Evolutionary conservation across 495 filamentous ascomycete genomes (phyloP), one percentile per base, ranked within the genome.

Genomic region (Penicillium ochrochloron): DNA sequence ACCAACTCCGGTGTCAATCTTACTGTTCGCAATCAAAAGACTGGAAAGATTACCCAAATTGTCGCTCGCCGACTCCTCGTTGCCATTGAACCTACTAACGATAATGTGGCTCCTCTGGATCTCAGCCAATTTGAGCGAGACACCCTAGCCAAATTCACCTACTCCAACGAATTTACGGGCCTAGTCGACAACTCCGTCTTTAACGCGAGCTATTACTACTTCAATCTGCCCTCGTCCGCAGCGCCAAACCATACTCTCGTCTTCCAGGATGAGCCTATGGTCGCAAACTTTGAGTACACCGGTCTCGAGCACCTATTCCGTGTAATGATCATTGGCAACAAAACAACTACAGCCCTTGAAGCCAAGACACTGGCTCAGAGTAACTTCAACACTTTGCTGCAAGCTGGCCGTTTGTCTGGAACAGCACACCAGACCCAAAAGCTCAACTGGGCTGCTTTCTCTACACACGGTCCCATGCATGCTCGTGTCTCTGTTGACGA

Each of bases 251-350:
- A 68, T 29, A 73, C 66, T 57, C 64, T 74, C 19, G 71, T 70
- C 60, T 72, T 71, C 51, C 73, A 73, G n/a, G 62, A 76, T 8
- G 68, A 75, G 53, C 71, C 75, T 25, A 75, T 75, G 67, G 64
- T 75, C n/a, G 72, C 76, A 42, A 58, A 68, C 4, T 73, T 76
- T 63, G 56, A 66, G 46, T 73, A 73, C 66, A 60, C 69, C 19
- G 71, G 71, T 54, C 74, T 66, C 27, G 66, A 73, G 10, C 65
- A 73, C 42, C 60, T 77, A 29, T 83, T 75, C 65, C 73, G 73
- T 34, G 75, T 79, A 19, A 73, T 79, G 48, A 64, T 82, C 39
- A 70, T 78, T 29, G 78, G 78, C 9, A 73, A 79, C 35, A 65
- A 70, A 19, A 70, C 64, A 17, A 59, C 77, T 23, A 72, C 57